A percentile compares a stretch with the other conserved stretches of the same genome.
These are phyloP conservation scores for Penicillium soppii DNA, from an alignment of 495 filamentous ascomycete genomes.

Conservation along the genomic window DNA sequence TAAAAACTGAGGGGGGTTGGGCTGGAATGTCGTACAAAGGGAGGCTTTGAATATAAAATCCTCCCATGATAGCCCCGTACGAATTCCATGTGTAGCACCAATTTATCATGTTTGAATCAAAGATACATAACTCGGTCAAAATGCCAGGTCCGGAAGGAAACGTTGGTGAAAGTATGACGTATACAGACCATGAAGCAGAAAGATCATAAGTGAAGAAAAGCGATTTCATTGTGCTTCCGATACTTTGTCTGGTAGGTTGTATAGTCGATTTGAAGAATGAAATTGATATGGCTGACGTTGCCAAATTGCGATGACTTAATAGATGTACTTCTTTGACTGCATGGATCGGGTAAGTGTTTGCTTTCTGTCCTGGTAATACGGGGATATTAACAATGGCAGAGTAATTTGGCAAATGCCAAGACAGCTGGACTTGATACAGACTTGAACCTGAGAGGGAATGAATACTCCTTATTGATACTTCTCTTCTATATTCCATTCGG, in stretches of 20 bases:
- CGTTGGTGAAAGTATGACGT: conserved; percentile 9
- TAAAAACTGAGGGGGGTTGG: not conserved
- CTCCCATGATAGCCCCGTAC: too few relatives aligned
- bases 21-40: not conserved
- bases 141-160: conserved; percentile 10
- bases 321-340: conserved; percentile 61
- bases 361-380: not conserved
- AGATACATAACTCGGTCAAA: not conserved
- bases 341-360: conserved; percentile 56
- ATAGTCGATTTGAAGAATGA: too few relatives aligned
- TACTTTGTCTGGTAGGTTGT: conserved; percentile 29
- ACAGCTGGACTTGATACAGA: conserved; percentile 55
- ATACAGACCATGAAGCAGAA: conserved; percentile 25
- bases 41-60: too few relatives aligned
- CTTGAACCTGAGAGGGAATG: conserved; percentile 52
- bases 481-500: conserved; percentile 76
- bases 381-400: conserved; percentile 24
- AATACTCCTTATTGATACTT: conserved; percentile 67
- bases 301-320: too few relatives aligned
- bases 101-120: not conserved
- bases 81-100: too few relatives aligned
- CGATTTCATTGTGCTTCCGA: conserved; percentile 30
- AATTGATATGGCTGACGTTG: too few relatives aligned
- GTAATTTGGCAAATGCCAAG: conserved; percentile 63
- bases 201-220: conserved; percentile 27